Conservation (phyloP, 2,329 filamentous ascomycete species). For the Nothophaeocryptopus gaeumannii region DNA sequence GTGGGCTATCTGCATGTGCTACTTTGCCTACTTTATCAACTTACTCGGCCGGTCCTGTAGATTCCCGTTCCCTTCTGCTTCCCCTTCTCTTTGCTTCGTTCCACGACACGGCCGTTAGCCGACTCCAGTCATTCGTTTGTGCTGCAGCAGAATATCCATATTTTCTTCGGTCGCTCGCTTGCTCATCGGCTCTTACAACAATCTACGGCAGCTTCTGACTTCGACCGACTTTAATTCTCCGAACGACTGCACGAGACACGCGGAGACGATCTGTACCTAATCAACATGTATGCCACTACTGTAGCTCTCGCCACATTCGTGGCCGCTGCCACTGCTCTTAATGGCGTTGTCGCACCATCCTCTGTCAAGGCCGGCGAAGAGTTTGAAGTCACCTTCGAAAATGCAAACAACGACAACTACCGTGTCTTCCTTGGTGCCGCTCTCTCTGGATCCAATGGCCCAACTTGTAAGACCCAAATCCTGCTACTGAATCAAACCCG, state of each 20-base stretch:
- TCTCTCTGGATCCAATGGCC: conserved; percentile 33
- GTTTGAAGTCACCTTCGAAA: conserved; percentile 36
- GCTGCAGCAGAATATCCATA: too few relatives aligned
- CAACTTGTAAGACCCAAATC: conserved; percentile 34
- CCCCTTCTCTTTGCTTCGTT: too few relatives aligned
- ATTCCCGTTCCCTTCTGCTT: too few relatives aligned
- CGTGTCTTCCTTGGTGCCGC: conserved; percentile 36
- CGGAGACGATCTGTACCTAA: too few relatives aligned
- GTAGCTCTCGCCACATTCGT: conserved; percentile 12
- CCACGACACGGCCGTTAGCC: not conserved
- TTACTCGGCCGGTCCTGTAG: too few relatives aligned
- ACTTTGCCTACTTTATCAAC: not conserved
- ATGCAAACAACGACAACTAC: conserved; percentile 29
- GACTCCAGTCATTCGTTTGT: conserved; percentile 12
- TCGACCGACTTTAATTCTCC: too few relatives aligned
- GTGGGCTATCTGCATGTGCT: conserved; percentile 1
- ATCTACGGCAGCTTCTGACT: too few relatives aligned
- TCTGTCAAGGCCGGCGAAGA: conserved; percentile 24
- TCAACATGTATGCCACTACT: too few relatives aligned
- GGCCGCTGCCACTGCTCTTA: conserved; percentile 20
- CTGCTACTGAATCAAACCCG: too few relatives aligned
- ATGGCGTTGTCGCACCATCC: conserved; percentile 28
- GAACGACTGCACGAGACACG: too few relatives aligned
- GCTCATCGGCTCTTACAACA: too few relatives aligned
- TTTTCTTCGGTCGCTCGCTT: too few relatives aligned